phyloP scores from a whole-genome alignment of 1,139 yeast genomes.

The Candida buenavistaensis region DNA sequence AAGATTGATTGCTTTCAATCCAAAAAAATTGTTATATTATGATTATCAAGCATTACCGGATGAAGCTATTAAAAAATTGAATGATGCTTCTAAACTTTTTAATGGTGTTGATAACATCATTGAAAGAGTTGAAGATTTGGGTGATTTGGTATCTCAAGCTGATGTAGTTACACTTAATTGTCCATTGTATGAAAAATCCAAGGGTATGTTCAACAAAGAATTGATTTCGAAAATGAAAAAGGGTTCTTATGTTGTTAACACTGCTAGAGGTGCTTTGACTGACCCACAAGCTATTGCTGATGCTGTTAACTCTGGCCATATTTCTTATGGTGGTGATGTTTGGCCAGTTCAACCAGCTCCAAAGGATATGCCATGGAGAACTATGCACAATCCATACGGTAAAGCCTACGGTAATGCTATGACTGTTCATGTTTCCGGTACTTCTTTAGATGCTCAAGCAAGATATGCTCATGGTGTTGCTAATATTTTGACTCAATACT shows the following conservation, averaged over 20 bases:
- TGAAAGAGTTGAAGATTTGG: constrained; percentile 61
- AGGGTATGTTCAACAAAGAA: constrained; percentile 67
- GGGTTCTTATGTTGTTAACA: constrained; percentile 76
- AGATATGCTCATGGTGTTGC: constrained; percentile 73
- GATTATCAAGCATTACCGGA: constrained; percentile 71
- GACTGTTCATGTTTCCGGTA: constrained; percentile 83
- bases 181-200: constrained; percentile 71
- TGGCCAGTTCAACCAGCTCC: constrained; percentile 86
- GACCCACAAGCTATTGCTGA: constrained; percentile 74
- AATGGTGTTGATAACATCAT: constrained; percentile 42
- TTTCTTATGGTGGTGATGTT: constrained; percentile 82
- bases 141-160: constrained; percentile 65
- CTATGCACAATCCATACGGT: constrained; percentile 61
- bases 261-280: constrained; percentile 83
- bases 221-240: constrained; percentile 69
- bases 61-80: constrained; percentile 54
- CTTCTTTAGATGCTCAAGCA: constrained; percentile 76
- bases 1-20: constrained; percentile 70
- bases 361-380: constrained; percentile 73
- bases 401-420: constrained; percentile 68
- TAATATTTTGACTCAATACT: constrained; percentile 61
- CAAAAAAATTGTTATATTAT: constrained; percentile 68
- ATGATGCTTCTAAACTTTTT: constrained; percentile 36
- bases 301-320: constrained; percentile 66
- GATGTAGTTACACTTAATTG: constrained; percentile 77